Conservation (phyloP, 2,329 filamentous ascomycete genomes). For the Neopestalotiopsis sp. region DNA sequence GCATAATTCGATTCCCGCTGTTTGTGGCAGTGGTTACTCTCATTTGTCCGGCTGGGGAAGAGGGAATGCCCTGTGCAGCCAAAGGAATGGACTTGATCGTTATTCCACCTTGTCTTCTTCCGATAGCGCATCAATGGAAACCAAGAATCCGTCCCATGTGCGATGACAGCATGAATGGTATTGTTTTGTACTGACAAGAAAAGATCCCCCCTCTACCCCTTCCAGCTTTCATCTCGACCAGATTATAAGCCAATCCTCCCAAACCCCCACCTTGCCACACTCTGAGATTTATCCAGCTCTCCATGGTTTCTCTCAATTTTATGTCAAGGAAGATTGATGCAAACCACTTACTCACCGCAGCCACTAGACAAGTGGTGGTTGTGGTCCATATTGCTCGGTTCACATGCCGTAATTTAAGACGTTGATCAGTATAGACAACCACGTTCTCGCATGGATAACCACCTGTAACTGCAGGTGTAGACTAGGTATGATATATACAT, state of each 20-base stretch:
- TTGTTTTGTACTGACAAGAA: not conserved
- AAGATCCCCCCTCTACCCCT: not conserved
- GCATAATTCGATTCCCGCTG: conserved; percentile 29
- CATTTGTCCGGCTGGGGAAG: conserved; percentile 44
- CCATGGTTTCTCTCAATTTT: conserved; percentile 38
- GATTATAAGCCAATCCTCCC: not conserved
- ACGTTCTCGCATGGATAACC: too few relatives aligned
- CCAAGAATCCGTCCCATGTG: conserved; percentile 2
- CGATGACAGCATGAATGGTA: not conserved
- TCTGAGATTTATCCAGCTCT: conserved; percentile 34
- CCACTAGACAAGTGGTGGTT: not conserved
- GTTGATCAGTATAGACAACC: not conserved
- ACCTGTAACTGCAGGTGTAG: too few relatives aligned
- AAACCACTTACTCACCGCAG: not conserved
- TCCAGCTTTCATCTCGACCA: too few relatives aligned
- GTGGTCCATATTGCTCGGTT: not conserved
- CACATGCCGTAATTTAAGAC: not conserved
- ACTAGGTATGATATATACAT: too few relatives aligned
- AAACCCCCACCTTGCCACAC: conserved; percentile 25
- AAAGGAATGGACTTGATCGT: conserved; percentile 89
- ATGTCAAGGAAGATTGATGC: conserved; percentile 35
- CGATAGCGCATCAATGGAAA: conserved; percentile 19
- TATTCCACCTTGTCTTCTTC: conserved; percentile 60
- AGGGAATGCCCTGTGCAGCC: conserved; percentile 99
- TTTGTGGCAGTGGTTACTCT: conserved; percentile 27